Evolutionary conservation across 352 stramenopile species (phyloP), one percentile per base, ranked within the genome.

Genomic region (Globisporangium rhizosaccharum): DNA sequence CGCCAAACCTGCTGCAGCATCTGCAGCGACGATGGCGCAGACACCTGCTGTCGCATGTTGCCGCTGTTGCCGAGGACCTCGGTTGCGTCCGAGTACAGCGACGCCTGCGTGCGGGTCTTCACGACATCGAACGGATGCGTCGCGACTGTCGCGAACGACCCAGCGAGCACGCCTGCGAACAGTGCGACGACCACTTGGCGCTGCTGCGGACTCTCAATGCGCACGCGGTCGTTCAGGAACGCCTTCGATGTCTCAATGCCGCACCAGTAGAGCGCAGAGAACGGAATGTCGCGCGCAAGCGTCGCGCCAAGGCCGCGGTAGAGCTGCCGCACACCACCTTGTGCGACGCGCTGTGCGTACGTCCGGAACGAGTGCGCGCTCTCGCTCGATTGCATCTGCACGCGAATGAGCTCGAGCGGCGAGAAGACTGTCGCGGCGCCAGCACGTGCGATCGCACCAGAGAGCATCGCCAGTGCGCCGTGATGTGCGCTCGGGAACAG

Each of bases 71-170:
- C 25, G 28, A 2, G 61, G 39, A 8, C 26, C 15, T 58, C 51
- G 46, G 63, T 57, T 18, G 61, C 66, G 26, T 71, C 63, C 46
- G 59, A 69, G 62, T 82, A 90, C 12, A 79, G 65, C 36, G 80
- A 68, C 18, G 90, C 72, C 62, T 95, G 85, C 48, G 76, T 70
- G 17, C 92, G 78, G 14, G 93, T 98, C 72, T 98, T 99, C 66
- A 98, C 71, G 52, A 98, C 93, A 70, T 98, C 94, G 60, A 98
- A 96, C 33, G 96, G 94, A 12, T 96, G 97, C 11, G 94, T 98
- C n/a, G 76, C 65, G 15, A 93, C 66, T 5, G 93, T 93, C 33
- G 96, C 91, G 33, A 98, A 70, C 0, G 85, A 66, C 42, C 94
- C 92, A 0, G 88, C 82, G 8, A 75, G 60, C 36, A 93, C 72